Evolutionary conservation across 78 protist genomes (phyloP), one percentile per base, ranked within the genome.

Genomic region (Dictyostelium brefeldianum): DNA sequence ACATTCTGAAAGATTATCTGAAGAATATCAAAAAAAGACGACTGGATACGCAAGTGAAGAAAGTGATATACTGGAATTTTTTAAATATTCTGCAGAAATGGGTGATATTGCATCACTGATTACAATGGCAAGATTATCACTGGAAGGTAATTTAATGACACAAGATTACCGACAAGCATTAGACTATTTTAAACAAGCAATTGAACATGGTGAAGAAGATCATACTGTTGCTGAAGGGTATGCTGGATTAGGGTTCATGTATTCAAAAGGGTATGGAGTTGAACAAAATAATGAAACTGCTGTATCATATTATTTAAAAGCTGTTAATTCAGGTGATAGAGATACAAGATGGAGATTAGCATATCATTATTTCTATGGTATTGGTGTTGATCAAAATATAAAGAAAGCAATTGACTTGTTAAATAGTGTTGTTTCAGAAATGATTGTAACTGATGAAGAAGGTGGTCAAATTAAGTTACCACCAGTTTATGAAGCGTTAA

Each of bases 111-210:
- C 50, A 5, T 65, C 73, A 29, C 27, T 65, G 18, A 29, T 65
- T 65, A 91, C 96, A 29, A 75, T 96, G 96, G 98, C 97, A 51
- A 87, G 83, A 31, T 64, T 96, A 46, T 83, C 95, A 79, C 43
- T 74, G 29, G 79, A 77, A 29, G 98, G 98, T 17, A 83, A 75
- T 18, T 89, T 81, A 9, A 41, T 83, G 15, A 74, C 47, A 59
- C 97, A 91, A 83, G 93, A 92, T 74, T 81, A 57, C 48, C 62
- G 71, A 29, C 47, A 41, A 12, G 97, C 97, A 46, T 50, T 73
- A 5, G 59, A 59, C 18, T 92, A 84, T 83, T 96, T 78, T 64
- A 10, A 20, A 36, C 54, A 67, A 57, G 96, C 97, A 6, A 94
- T 83, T 6, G 81, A 78, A 31, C 80, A 81, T 14, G 90, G 89